A percentile compares a stretch with the other conserved stretches of the same genome.
phyloP scores from a whole-genome alignment of 2,329 filamentous ascomycete species.

The Fusarium verrucosum region DNA sequence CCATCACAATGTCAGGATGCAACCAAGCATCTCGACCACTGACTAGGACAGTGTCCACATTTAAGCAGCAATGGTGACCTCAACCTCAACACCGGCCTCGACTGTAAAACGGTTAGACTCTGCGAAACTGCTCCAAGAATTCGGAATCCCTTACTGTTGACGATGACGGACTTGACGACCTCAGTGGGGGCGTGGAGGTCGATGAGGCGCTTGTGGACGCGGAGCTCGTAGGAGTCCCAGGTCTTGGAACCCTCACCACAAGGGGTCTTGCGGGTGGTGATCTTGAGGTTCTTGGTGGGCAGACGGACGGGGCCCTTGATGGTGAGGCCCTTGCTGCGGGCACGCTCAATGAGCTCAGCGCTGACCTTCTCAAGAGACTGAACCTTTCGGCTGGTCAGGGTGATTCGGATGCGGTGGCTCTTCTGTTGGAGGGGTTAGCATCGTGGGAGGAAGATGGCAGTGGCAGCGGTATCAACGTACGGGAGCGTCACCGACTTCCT shows the following conservation, averaged over 20 bases:
- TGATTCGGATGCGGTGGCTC: conserved; percentile 99
- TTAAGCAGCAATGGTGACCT: conserved; percentile 85
- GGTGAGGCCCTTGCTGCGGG: conserved; percentile 97
- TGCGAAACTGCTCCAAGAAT: neutral
- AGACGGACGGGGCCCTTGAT: conserved; percentile 99
- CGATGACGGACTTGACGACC: conserved; percentile 95
- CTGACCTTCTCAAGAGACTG: conserved; percentile 97
- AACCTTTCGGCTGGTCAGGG: conserved; percentile 94
- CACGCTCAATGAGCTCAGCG: conserved; percentile 97
- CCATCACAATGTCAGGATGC: conserved; percentile 35
- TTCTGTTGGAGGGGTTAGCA: conserved; percentile 62
- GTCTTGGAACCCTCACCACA: conserved; percentile 99
- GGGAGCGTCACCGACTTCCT: conserved; percentile 90
- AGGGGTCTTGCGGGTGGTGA: conserved; percentile 98
- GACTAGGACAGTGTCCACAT: conserved; percentile 13
- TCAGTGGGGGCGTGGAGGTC: conserved; percentile 98
- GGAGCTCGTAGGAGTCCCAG: conserved; percentile 99
- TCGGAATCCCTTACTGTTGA: conserved; percentile 68
- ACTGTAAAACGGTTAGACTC: conserved; percentile 50
- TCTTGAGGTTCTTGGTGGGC: conserved; percentile 95
- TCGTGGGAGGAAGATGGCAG: neutral
- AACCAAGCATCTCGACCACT: conserved; percentile 11
- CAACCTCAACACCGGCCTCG: conserved; percentile 91
- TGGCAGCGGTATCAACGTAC: conserved; percentile 59
- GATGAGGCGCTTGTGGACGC: conserved; percentile 98